Conservation (phyloP, 2,329 filamentous ascomycete species). For the Aspergillus sp. region DNA sequence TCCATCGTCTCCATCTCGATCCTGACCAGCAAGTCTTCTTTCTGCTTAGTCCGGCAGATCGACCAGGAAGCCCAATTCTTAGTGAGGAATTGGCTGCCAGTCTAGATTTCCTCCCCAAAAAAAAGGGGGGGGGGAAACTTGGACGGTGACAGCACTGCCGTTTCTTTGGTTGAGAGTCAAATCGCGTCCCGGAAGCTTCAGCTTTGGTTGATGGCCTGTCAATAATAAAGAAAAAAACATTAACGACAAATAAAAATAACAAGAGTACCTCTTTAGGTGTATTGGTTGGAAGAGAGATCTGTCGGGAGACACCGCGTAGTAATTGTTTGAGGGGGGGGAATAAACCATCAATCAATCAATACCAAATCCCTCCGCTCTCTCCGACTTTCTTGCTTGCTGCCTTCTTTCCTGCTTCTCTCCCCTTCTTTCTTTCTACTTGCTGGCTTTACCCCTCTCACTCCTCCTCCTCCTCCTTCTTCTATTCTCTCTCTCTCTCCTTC, state of each 20-base stretch:
- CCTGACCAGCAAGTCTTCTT: background rate
- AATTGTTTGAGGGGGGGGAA: background rate
- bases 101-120: background rate
- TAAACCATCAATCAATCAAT: background rate
- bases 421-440: background rate
- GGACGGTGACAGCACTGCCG: background rate
- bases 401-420: conserved; percentile 13
- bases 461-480: conserved; percentile 1
- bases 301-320: background rate
- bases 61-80: background rate
- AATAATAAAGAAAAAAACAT: conserved; percentile 1
- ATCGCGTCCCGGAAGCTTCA: background rate
- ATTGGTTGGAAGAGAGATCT: background rate
- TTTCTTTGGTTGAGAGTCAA: conserved; percentile 3
- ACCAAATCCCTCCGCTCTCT: background rate
- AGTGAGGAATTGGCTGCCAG: background rate
- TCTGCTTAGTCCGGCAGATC: background rate
- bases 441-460: background rate
- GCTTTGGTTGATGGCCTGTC: background rate
- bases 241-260: too few relatives aligned
- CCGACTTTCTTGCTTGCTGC: conserved; percentile 3
- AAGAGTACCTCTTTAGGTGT: background rate
- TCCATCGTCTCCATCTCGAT: background rate
- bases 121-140: background rate
- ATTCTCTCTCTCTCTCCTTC: conserved; percentile 2